Evolutionary conservation across 2,329 filamentous ascomycete genomes (phyloP), one percentile per base, ranked within the genome.

Genomic region (Orbilia javanica): DNA sequence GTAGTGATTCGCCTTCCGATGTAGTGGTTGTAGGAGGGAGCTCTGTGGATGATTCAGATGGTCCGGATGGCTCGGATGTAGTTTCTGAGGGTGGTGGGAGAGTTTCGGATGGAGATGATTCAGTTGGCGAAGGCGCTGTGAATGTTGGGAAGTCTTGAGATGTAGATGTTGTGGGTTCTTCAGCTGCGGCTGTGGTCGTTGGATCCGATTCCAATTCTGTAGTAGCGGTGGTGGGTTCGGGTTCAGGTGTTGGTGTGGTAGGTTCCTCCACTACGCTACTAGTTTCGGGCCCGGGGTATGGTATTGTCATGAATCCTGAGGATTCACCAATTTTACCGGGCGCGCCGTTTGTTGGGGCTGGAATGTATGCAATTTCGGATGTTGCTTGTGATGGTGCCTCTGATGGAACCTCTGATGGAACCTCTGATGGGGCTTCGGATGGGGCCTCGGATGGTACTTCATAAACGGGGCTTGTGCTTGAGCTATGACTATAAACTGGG

Each of bases 271-370:
- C 13, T 27, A 42, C 3, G 46, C 46, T 50, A 31, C 18, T 55
- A 11, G 65, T 60, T 36, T 60, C 15, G 11, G 52, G 4, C 4
- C 18, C 42, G 1, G 74, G 74, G 44, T 8, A 62, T 29, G 74
- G 27, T 13, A 78, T 78, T 6, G 74, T 72, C 34, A 55, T 53
- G 44, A 78, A 78, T 10, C 74, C 74, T 6, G 67, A 68, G 10
- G 74, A 53, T 20, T 29, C 6, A 3, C 8, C 22, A 25, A 78
- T 31, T 5, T 31, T 50, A 18, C 31, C 52, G 10, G 55, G 55
- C 4, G 55, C 55, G 10, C 55, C 34, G 20, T 60, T 18, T 3
- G 55, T 39, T 42, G 55, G 55, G 25, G 39, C 29, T 64, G 39
- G 39, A 48, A 64, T 10, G 36, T 27, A 44, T 25, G 20, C 18